Conservation (phyloP, 2,329 filamentous ascomycete genomes). For the Phaeosphaeriaceae sp. region DNA sequence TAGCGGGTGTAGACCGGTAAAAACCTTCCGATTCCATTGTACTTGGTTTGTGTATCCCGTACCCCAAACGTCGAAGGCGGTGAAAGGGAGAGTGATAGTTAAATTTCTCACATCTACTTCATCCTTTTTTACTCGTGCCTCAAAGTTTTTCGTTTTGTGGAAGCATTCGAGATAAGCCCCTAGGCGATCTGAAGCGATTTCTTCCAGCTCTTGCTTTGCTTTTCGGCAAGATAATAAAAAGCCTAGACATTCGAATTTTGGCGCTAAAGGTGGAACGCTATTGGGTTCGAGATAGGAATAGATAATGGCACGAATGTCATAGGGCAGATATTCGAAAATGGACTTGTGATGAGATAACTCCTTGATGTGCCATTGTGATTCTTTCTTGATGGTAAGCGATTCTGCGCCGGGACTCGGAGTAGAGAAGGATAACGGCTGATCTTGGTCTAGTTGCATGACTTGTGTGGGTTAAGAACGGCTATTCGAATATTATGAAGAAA, state of each 20-base stretch:
- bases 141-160: background rate
- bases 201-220: slow-evolving; percentile 5
- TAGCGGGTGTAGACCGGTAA: slow-evolving; percentile 1
- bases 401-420: no score
- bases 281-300: slow-evolving; percentile 3
- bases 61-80: background rate
- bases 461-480: no score
- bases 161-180: background rate
- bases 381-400: no score
- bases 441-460: no score
- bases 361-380: no score
- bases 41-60: background rate
- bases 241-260: background rate
- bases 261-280: background rate
- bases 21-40: background rate
- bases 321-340: slow-evolving; percentile 6
- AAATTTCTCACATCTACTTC: background rate
- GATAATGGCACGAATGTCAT: slow-evolving; percentile 5
- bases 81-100: background rate
- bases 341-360: background rate
- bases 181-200: background rate
- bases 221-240: slow-evolving; percentile 2
- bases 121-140: background rate
- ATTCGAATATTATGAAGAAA: no score
- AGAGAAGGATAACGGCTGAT: no score